Conservation (phyloP, 495 filamentous ascomycete species). For the Thermothielavioides terrestris region DNA sequence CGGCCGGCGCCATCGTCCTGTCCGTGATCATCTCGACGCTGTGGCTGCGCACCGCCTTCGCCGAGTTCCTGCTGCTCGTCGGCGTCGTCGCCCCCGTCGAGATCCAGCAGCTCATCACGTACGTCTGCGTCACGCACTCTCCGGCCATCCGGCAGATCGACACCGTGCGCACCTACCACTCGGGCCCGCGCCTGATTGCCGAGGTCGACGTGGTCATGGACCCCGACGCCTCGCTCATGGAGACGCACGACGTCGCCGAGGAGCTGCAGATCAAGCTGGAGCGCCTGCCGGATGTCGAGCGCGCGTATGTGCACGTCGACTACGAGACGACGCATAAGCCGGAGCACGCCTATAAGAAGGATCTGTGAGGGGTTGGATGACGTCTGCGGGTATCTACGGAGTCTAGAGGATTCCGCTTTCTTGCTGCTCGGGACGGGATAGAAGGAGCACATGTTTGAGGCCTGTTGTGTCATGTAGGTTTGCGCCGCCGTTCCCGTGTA, state of each 20-base stretch:
- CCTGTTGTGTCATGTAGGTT: too few relatives aligned
- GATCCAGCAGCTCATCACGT: slow-evolving; percentile 90
- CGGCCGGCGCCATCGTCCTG: slow-evolving; percentile 79
- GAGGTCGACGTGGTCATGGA: slow-evolving; percentile 90
- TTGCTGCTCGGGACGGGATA: too few relatives aligned
- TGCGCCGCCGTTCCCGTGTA: too few relatives aligned
- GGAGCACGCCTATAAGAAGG: slow-evolving; percentile 51
- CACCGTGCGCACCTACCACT: slow-evolving; percentile 88
- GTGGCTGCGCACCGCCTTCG: slow-evolving; percentile 79
- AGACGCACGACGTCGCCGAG: slow-evolving; percentile 90
- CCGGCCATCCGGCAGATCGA: slow-evolving; percentile 73
- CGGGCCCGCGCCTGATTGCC: slow-evolving; percentile 79
- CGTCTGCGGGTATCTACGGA: too few relatives aligned
- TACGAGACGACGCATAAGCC: slow-evolving; percentile 96
- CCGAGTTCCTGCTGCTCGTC: slow-evolving; percentile 83
- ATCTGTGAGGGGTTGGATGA: slow-evolving; percentile 28
- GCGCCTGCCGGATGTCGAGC: slow-evolving; percentile 82
- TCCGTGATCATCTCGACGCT: slow-evolving; percentile 65
- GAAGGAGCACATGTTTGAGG: too few relatives aligned
- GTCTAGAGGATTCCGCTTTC: too few relatives aligned
- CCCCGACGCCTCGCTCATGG: slow-evolving; percentile 53
- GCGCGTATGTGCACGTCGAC: slow-evolving; percentile 95
- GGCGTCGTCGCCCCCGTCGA: slow-evolving; percentile 78
- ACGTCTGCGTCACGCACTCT: slow-evolving; percentile 92
- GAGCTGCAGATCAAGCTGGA: slow-evolving; percentile 92